A percentile compares a stretch with the other conserved stretches of the same genome.
These are phyloP conservation scores for Trichaptum fuscoviolaceum DNA, from an alignment of 768 basidiomycete genomes.

Conservation along the genomic window DNA sequence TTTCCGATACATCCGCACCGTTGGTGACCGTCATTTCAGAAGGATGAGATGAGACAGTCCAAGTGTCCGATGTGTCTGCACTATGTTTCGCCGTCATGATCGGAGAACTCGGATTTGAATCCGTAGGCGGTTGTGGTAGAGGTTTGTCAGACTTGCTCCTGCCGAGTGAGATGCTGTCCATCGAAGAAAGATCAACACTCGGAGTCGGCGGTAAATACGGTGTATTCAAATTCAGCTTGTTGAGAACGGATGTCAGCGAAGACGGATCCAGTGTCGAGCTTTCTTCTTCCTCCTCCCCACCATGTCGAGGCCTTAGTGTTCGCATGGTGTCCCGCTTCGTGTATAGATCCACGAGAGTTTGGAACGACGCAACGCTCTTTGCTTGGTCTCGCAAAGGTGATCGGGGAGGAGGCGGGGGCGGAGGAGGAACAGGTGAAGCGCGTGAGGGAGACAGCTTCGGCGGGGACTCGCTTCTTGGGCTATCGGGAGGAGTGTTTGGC, in stretches of 20 bases:
- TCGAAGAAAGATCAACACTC: not conserved
- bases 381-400: not conserved
- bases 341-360: not conserved
- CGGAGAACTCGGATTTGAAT: not conserved
- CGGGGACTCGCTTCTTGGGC: not conserved
- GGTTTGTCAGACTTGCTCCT: not conserved
- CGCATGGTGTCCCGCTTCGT: slow-evolving; percentile 3
- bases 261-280: not conserved
- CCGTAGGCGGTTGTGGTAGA: not conserved
- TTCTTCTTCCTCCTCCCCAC: not conserved
- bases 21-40: not conserved
- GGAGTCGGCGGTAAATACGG: not conserved
- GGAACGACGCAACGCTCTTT: not conserved
- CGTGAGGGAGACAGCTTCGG: not conserved
- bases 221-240: not conserved
- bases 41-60: not conserved
- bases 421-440: slow-evolving; percentile 2
- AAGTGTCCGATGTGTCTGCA: not conserved
- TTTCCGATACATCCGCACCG: not conserved
- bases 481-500: not conserved
- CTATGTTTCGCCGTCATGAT: not conserved
- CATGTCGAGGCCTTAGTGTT: not conserved
- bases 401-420: slow-evolving; percentile 3
- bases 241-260: not conserved
- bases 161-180: not conserved